Evolutionary conservation across 192 early-diverging fungal species (phyloP), one percentile per base, ranked within the genome.

Genomic region (Coemansia sp.): DNA sequence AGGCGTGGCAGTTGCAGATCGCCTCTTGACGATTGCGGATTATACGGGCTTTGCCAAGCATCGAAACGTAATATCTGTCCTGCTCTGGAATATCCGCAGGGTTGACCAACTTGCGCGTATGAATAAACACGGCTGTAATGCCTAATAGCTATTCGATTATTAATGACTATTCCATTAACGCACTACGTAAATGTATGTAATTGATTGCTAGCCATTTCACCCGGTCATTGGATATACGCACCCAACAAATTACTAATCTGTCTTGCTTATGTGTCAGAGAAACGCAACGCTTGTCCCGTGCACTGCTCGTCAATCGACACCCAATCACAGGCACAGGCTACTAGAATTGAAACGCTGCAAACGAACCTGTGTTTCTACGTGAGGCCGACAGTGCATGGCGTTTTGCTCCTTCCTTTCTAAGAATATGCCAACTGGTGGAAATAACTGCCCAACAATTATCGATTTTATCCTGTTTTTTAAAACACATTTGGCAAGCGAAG

Each of bases 341-440:
- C 43, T 6, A 47, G 43, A 17, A 47, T 12, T 12, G 43, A 35
- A 35, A 35, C 31, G 31, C 31, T 35, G 31, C 31, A 35, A 35
- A 35, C 6, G 31, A 35, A 35, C 31, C 31, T 35, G 31, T 35
- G 43, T 47, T 47, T 47, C 43, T 47, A 47, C 43, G 14, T 47
- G 43, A 14, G 43, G 43, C n/a, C 43, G 43, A 47, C 43, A 47
- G n/a, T 47, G 43, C 43, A 47, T 47, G 43, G 43, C 43, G 16
- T n/a, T 12, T 17, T 12, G 12, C n/a, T 47, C n/a, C n/a, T 47
- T 12, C 43, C 43, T n/a, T 47, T 47, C 43, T 6, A 47, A 47
- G 16, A 47, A 47, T 12, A 47, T 17, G n/a, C 3, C 3, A 47
- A 47, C 1, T 6, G 31, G 31, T 35, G 31, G 7, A 35, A 35